phyloP scores from a whole-genome alignment of 495 filamentous ascomycete genomes.

The Bathelium albidoporum region DNA sequence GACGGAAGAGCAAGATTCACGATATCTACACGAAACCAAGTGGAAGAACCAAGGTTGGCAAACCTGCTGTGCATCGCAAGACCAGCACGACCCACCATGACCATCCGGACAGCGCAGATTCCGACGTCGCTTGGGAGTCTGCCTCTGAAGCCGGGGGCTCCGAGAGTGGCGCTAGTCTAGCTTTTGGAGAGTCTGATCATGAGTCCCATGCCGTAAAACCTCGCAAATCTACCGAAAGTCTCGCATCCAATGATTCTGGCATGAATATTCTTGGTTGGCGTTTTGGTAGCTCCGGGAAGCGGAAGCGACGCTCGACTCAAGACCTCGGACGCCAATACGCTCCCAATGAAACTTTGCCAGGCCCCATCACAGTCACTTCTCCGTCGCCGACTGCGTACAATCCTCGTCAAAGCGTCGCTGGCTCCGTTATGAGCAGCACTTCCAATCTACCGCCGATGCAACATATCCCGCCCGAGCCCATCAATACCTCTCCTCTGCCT shows the following conservation, averaged over 20 bases:
- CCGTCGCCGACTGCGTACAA: background rate
- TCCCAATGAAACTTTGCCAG: background rate
- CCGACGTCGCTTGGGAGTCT: constrained; percentile 52
- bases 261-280: background rate
- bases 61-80: background rate
- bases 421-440: background rate
- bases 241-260: background rate
- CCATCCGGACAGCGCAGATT: constrained; percentile 8
- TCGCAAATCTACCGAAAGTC: constrained; percentile 3
- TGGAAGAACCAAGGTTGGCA: background rate
- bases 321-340: background rate
- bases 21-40: constrained; percentile 7
- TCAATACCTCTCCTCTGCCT: constrained; percentile 9
- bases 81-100: constrained; percentile 28
- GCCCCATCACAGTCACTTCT: background rate
- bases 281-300: background rate
- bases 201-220: background rate
- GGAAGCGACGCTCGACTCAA: background rate
- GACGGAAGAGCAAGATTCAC: constrained; percentile 18
- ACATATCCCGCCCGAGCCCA: constrained; percentile 20
- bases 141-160: constrained; percentile 42
- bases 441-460: constrained; percentile 18
- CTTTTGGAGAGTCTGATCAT: constrained; percentile 1
- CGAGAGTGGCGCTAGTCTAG: background rate
- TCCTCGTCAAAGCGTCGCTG: background rate